Evolutionary conservation across 805 yeast species (phyloP), one percentile per base, ranked within the genome.

Genomic region (Ogataea thermomethanolica): DNA sequence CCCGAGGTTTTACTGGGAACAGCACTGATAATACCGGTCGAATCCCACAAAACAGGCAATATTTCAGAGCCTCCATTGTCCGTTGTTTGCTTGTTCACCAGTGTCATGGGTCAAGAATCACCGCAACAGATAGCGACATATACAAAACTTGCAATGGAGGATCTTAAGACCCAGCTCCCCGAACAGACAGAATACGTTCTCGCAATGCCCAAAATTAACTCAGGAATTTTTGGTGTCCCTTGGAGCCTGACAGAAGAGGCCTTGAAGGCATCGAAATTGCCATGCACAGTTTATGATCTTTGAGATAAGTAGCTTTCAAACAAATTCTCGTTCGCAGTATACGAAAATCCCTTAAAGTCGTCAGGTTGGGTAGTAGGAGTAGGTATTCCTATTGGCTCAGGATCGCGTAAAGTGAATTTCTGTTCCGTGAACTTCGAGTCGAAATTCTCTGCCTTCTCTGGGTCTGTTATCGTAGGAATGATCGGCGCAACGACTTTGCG

Each of bases 211-310:
- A 72, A 73, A 58, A 86, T 87, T 49, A 87, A 87, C 51, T 74
- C 91, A 23, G 95, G 95, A 0, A 74, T 87, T 2, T 87, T 86
- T 58, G 73, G 73, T 1, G 89, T 84, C 7, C 93, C 95, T 0
- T 86, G 95, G 95, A 71, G 67, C 10, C 48, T 70, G 8, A 85
- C 95, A 0, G 91, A 79, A 54, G 51, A 44, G 11, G 74, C 74
- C 0, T 54, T 87, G 42, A 41, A 61, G 12, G 52, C 64, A 15
- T 43, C 58, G 4, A 58, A 51, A 7, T 43, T 70, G 21, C 48
- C 61, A 5, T 69, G 70, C 39, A 65, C 63, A 25, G 84, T 81
- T 8, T 79, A 71, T 50, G 72, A 65, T n/a, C 39, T 75, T 22
- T 68, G 26, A 25, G 27, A 25, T 15, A 49, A 24, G 43, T 58